Percentiles rank a stretch among this genome's conserved stretches.
These are phyloP conservation scores for Colletotrichum godetiae DNA, from an alignment of 2,329 filamentous ascomycete genomes.

Conservation along the genomic window DNA sequence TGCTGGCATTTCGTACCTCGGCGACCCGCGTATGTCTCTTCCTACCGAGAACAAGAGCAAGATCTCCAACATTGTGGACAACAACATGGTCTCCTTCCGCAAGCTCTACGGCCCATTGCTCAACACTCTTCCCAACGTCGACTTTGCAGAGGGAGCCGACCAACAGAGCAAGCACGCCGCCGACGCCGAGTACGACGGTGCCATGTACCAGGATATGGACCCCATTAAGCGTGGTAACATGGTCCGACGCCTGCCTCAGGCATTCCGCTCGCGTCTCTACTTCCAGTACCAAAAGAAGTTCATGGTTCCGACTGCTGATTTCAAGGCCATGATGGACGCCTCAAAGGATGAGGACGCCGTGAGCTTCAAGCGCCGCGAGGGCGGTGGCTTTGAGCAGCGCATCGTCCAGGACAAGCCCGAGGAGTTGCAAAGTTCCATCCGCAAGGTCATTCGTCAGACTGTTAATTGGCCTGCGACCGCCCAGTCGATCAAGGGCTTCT, in stretches of 20 bases:
- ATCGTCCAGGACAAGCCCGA: conserved; percentile 78
- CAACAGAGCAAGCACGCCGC: conserved; percentile 59
- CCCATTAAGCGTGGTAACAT: conserved; percentile 92
- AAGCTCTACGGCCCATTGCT: conserved; percentile 91
- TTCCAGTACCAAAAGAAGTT: conserved; percentile 96
- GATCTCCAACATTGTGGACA: conserved; percentile 91
- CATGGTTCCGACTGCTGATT: conserved; percentile 84
- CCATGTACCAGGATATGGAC: conserved; percentile 90
- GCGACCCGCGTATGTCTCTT: conserved; percentile 94
- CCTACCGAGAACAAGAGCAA: conserved; percentile 93
- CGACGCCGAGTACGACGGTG: conserved; percentile 72
- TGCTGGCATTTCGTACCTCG: conserved; percentile 91
- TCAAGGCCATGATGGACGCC: conserved; percentile 85
- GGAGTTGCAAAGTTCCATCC: conserved; percentile 77
- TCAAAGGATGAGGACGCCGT: conserved; percentile 75
- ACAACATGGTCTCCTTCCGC: conserved; percentile 92
- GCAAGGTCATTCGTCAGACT: conserved; percentile 84
- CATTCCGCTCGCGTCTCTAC: conserved; percentile 90
- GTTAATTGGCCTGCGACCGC: conserved; percentile 92
- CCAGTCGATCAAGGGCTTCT: conserved; percentile 84
- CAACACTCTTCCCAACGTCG: conserved; percentile 88
- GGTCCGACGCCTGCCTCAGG: conserved; percentile 88
- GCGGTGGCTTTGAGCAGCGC: conserved; percentile 85
- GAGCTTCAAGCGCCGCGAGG: conserved; percentile 78
- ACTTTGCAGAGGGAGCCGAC: conserved; percentile 71